Conservation (phyloP, 2,329 filamentous ascomycete species). For the Claviceps quebecensis region DNA sequence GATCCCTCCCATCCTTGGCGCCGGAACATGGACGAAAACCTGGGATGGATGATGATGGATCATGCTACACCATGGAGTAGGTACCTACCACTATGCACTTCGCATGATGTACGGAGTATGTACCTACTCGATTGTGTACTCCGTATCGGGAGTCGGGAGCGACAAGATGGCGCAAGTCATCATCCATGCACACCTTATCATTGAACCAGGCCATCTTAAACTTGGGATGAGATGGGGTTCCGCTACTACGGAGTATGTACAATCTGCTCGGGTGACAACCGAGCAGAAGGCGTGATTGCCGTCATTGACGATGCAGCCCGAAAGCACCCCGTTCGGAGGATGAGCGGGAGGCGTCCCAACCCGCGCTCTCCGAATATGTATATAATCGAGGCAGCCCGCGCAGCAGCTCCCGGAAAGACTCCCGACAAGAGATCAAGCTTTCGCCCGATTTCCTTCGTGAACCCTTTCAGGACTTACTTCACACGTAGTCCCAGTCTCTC, state of each 20-base stretch:
- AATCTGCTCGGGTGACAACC: not conserved
- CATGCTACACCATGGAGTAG: too few species aligned
- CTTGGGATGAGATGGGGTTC: not conserved
- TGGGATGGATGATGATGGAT: not conserved
- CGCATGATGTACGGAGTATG: too few species aligned
- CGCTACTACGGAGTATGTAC: not conserved
- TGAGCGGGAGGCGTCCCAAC: not conserved
- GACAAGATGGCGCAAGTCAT: too few species aligned
- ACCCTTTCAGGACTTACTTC: not conserved
- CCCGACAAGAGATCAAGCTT: too few species aligned
- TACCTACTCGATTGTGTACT: too few species aligned
- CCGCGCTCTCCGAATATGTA: not conserved
- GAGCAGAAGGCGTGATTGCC: not conserved
- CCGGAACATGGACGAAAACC: not conserved
- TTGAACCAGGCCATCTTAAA: not conserved
- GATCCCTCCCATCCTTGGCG: not conserved
- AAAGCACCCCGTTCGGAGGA: not conserved
- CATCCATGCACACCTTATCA: too few species aligned
- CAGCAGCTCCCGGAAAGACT: too few species aligned
- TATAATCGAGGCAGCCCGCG: not conserved
- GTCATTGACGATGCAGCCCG: not conserved
- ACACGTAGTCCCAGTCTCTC: not conserved
- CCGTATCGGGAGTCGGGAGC: too few species aligned
- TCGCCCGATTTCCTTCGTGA: not conserved
- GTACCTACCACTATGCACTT: too few species aligned